Percentiles rank a stretch among this genome's conserved stretches.
Conservation (phyloP, 495 filamentous ascomycete species). For the Tuber indicum region DNA sequence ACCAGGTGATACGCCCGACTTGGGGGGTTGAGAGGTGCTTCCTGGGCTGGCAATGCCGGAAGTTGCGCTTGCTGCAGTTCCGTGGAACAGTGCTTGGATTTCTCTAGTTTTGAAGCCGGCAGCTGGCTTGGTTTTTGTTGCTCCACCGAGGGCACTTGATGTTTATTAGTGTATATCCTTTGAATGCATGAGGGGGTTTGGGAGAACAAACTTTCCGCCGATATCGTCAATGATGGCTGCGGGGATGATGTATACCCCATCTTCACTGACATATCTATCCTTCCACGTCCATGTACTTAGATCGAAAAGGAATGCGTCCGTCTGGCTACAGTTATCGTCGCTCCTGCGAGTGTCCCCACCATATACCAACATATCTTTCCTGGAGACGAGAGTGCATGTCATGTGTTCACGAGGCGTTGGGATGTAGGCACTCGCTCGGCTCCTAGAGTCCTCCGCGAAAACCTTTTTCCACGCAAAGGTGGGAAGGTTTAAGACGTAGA, state of each 20-base stretch:
- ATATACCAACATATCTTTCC: constrained; percentile 48
- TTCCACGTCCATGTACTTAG: constrained; percentile 11
- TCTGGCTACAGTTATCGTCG: constrained; percentile 9
- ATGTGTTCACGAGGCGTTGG: constrained; percentile 46
- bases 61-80: neutral
- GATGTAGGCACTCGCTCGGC: constrained; percentile 41
- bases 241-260: constrained; percentile 47
- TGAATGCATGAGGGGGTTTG: neutral
- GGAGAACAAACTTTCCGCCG: constrained; percentile 45
- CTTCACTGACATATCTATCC: constrained; percentile 40
- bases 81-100: constrained; percentile 13
- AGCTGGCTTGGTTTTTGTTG: constrained; percentile 7
- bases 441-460: neutral
- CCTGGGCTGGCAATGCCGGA: neutral
- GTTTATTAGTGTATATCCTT: neutral
- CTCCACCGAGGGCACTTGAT: constrained; percentile 6
- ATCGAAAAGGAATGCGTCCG: constrained; percentile 10
- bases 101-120: constrained; percentile 6
- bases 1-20: neutral
- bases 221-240: constrained; percentile 44
- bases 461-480: constrained; percentile 49
- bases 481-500: constrained; percentile 53
- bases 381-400: constrained; percentile 49
- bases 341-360: constrained; percentile 43
- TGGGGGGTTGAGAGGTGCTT: neutral